Base-by-base conservation (phyloP, 179 eudicot genomes). In the Beta macrorhiza region DNA sequence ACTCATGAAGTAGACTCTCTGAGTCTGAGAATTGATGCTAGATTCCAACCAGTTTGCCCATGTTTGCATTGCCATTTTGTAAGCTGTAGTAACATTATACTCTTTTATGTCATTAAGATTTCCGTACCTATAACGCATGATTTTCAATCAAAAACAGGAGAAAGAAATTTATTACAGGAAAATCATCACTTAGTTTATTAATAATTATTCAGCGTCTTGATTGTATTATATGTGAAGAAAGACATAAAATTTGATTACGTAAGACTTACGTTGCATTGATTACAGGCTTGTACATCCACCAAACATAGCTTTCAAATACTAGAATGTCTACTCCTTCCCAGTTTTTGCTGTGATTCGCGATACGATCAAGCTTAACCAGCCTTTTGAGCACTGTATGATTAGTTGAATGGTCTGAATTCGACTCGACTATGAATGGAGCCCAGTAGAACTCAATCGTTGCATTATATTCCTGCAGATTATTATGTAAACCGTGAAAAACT, bases 201-300 rank as follows among this genome's bases (percentile, higher is more conserved):
- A 37, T 45, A 45, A 42, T 14, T 32, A 67, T 29, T 25, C 71
- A 37, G 51, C 51, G 14, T 12, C 62, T 29, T 37, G 42, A 37
- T 37, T 49, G 53, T 49, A 49, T 49, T 51, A 72, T 22, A 17
- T 5, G 4, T 51, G 56, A n/a, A 72, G 1, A 11, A 22, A 42
- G 47, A 69, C 0, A 29, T n/a, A 6, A 14, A 19, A 2, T 29
- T 5, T 17, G 42, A 42, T 10, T 9, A 8, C 58, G 1, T 5
- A 53, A 5, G 17, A 79, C 91, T 82, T 47, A 96, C 99, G 99
- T 96, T 29, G 97, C 99, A n/a, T 96, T 96, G 74, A 96, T 94
- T 2, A 82, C 72, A 3, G 97, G 98, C 82, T 92, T 90, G 83
- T 92, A 89, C 99, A 92, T 96, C 99, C 98, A 96, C 99, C 99